Evolutionary conservation across 2,329 filamentous ascomycete genomes (phyloP), one percentile per base, ranked within the genome.

Genomic region (Trichoderma asperellum): DNA sequence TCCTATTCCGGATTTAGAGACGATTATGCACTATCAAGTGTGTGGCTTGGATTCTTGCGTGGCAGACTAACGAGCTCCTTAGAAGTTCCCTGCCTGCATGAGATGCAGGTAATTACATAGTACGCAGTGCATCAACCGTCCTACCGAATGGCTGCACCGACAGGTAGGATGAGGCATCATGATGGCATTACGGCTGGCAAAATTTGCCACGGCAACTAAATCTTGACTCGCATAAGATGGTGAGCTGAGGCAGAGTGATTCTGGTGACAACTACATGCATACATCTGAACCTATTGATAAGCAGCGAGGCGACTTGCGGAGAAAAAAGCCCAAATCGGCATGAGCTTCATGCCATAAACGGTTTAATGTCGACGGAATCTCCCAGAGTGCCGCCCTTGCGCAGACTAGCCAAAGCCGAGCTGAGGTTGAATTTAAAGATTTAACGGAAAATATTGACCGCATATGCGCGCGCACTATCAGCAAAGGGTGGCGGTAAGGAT

Each of bases 391-490:
- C 52, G 63, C 29, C 53, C 14, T 57, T 27, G 53, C 21, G 52
- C 62, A 43, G 62, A 32, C 35, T 47, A 43, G 35, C 52, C 47
- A 43, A 32, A 47, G 62, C 63, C 37, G 63, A 66, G 63, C 53
- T 66, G 63, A 58, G 11, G 63, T 58, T 66, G 53, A 64, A 64
- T 64, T 53, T 64, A 27, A n/a, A 56, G 63, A 35, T 35, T 8
- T 43, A 21, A 49, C 53, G 63, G 52, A 58, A 14, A 35, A 66
- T 66, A 64, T 66, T 56, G 63, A n/a, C 27, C 53, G 53, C 5
- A 12, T 56, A 32, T 58, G 63, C 53, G 63, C 63, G 63, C 63
- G 63, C 63, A 58, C 53, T 64, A 64, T 64, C 61, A 37, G 34
- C 47, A 53, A 64, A 64, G 61, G 62, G 52, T 34, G 63, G 24